Percentiles rank a stretch among this genome's conserved stretches.
phyloP scores from a whole-genome alignment of 2,329 filamentous ascomycete genomes.

The Plenodomus lindquistii region DNA sequence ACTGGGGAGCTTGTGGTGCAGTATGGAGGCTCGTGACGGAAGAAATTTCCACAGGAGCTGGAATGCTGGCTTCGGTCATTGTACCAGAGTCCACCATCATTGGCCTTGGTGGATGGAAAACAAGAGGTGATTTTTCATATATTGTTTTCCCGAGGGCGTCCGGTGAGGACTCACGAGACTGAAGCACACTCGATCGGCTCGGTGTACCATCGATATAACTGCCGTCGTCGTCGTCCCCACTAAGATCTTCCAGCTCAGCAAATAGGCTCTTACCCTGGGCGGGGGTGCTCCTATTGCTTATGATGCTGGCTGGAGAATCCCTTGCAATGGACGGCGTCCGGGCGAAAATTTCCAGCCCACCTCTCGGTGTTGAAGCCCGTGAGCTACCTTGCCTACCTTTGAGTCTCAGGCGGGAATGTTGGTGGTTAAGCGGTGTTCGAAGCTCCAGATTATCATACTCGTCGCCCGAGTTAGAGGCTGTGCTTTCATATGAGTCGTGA shows the following conservation, averaged over 20 bases:
- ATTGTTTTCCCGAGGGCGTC: constrained; percentile 28
- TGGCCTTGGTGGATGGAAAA: constrained; percentile 28
- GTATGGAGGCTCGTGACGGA: constrained; percentile 36
- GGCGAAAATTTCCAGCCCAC: constrained; percentile 60
- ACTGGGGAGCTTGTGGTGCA: constrained; percentile 22
- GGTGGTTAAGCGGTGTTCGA: constrained; percentile 66
- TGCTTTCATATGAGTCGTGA: constrained; percentile 77
- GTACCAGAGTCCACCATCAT: constrained; percentile 63
- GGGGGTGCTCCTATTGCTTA: constrained; percentile 50
- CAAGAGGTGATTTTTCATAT: constrained; percentile 26
- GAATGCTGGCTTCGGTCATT: constrained; percentile 65
- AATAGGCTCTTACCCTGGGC: constrained; percentile 77
- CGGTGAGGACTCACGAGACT: constrained; percentile 39
- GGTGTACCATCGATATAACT: constrained; percentile 42
- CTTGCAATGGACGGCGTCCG: constrained; percentile 63
- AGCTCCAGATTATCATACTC: constrained; percentile 69
- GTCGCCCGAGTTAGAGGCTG: constrained; percentile 81
- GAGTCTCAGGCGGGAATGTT: constrained; percentile 71
- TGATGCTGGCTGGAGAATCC: constrained; percentile 57
- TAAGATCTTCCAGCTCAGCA: constrained; percentile 83
- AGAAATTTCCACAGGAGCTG: constrained; percentile 35
- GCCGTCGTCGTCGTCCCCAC: constrained; percentile 66
- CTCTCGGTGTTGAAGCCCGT: constrained; percentile 59
- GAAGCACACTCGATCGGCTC: constrained; percentile 35
- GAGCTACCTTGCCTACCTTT: constrained; percentile 67